Base-by-base conservation (phyloP, 2,329 filamentous ascomycete species). In the Blastomyces gilchristii region DNA sequence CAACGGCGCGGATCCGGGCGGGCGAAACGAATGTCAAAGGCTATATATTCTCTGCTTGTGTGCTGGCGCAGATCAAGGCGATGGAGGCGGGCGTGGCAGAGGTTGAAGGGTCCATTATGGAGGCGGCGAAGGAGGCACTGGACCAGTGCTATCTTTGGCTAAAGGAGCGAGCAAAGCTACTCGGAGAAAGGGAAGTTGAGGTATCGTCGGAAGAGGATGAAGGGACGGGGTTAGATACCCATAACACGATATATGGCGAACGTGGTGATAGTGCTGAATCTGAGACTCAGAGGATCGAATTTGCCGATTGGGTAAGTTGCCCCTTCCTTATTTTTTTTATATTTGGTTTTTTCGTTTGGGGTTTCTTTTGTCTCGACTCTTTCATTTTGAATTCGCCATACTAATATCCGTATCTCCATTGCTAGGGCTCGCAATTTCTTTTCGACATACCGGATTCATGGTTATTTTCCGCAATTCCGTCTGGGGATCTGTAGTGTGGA, bases 11-110 rank as follows among this genome's bases (percentile, higher is more conserved):
- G 41, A 60, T 66, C n/a, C 54, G 61, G 47, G 22, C 49, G 5
- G 63, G 65, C n/a, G 66, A 67, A 59, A 66, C 65, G 25, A 67
- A 67, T 31, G 57, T 67, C 2, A 65, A 60, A 47, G 63, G 63
- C 9, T 60, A 63, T 56, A 37, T 64, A 14, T 47, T 67, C 11
- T 53, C 59, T 28, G 39, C 50, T 0, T 54, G 60, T 52, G 16
- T 63, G 18, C n/a, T 67, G 41, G 62, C 61, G 3, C 66, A 67
- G 50, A 63, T 65, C 25, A 60, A 66, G 28, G 66, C 65, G 6
- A 59, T 66, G 31, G 39, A 60, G 56, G 45, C 50, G 1, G 62
- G 64, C 1, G 25, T n/a, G 12, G 5, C 47, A 16, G 52, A 58
- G 14, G 25, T 62, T 6, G 50, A 65, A 41, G 9, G n/a, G 31